Conservation (phyloP, 2,329 filamentous ascomycete genomes). For the Trichoderma brevicompactum region DNA sequence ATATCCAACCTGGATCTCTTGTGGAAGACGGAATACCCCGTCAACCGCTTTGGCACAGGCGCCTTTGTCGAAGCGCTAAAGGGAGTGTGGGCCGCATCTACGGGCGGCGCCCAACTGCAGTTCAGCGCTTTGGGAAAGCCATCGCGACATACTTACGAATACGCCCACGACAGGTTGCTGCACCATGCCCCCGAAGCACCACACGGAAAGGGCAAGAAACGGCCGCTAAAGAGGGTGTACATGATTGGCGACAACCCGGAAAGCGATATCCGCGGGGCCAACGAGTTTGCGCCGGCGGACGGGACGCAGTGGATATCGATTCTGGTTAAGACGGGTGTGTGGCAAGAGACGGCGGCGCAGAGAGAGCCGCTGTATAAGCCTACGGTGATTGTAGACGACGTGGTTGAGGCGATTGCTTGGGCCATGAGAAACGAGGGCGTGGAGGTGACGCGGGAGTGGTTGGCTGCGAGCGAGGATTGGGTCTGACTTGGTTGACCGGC, state of each 20-base stretch:
- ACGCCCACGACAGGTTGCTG: constrained; percentile 74
- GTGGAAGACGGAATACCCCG: constrained; percentile 84
- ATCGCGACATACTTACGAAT: constrained; percentile 74
- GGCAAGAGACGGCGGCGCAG: constrained; percentile 48
- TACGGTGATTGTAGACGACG: constrained; percentile 70
- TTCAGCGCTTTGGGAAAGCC: constrained; percentile 84
- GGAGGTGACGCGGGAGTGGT: constrained; percentile 42
- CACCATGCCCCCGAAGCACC: constrained; percentile 41
- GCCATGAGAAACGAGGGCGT: constrained; percentile 64
- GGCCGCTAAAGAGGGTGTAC: constrained; percentile 76
- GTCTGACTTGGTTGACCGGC: neutral
- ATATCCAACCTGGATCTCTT: constrained; percentile 90
- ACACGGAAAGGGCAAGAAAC: constrained; percentile 49
- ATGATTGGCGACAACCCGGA: constrained; percentile 94
- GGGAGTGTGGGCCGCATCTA: constrained; percentile 77
- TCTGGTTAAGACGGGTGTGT: constrained; percentile 81
- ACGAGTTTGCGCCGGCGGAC: constrained; percentile 68
- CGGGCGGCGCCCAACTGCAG: constrained; percentile 63
- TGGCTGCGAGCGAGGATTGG: constrained; percentile 30
- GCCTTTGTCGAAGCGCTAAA: constrained; percentile 83
- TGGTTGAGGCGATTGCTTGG: constrained; percentile 77
- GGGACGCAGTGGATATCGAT: constrained; percentile 79
- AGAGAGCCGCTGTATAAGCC: constrained; percentile 63
- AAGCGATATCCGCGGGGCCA: constrained; percentile 88
- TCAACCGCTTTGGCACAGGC: constrained; percentile 88